Evolutionary conservation across 371 early-diverging fungal species (phyloP), one percentile per base, ranked within the genome.

Genomic region (Mucor piriformis): DNA sequence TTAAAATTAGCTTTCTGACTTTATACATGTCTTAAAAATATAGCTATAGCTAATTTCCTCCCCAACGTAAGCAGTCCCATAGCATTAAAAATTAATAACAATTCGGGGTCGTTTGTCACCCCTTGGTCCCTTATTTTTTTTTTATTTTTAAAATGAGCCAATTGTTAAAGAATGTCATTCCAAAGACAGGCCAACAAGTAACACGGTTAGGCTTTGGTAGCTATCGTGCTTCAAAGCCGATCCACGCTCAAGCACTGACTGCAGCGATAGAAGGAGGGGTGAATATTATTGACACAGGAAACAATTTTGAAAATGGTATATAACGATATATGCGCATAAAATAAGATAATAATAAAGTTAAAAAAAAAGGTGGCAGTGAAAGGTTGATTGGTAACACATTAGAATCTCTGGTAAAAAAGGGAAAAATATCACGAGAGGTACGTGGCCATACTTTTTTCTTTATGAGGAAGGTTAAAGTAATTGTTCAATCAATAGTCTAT

Each of bases 221-320:
- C 3, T 87, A 85, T 52, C 70, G 88, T 27, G 65, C 74, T 18
- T 77, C 76, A 16, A 40, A 61, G 2, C 60, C 63, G 1, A 47
- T 33, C 3, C 87, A 87, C 56, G 73, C 57, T 0, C 60, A 67
- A n/a, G 90, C 91, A 1, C 56, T 92, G 2, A 54, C 64, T 5
- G 48, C 68, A 21, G 90, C 91, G 6, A 57, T 90, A 7, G 57
- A 73, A 50, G 59, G 71, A 10, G 91, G 91, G 16, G 75, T 90
- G 21, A 89, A 90, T 54, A 81, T 91, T 27, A 81, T 92, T 34
- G 92, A 92, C 62, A 89, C 90, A 6, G 84, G 87, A 54, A 67
- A 81, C 33, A 89, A 91, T 64, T 92, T 92, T 79, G 88, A 85
- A 63, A 69, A 76, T 48, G 92, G 92, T 81, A 72, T 44, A 54